Evolutionary conservation across 768 basidiomycete species (phyloP).

Genomic region (Phallus indusiatus): DNA sequence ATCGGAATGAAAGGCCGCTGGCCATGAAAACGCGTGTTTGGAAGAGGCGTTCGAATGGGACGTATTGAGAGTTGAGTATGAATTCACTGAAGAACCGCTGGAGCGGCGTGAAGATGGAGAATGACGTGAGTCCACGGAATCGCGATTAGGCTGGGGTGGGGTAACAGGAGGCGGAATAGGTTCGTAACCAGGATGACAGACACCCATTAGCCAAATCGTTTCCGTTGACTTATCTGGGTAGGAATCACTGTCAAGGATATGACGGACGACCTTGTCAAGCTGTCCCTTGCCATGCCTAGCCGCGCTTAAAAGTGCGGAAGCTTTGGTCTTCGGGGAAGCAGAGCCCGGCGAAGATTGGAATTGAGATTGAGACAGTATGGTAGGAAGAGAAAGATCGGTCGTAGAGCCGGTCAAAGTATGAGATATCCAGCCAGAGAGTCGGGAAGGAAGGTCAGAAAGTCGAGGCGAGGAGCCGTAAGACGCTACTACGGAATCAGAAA

Average conservation of each 20-base stretch:
- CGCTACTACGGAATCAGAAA: slow-evolving; percentile 29
- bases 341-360: slow-evolving; percentile 21
- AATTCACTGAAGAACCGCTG: slow-evolving; percentile 32
- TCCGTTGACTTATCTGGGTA: slow-evolving; percentile 74
- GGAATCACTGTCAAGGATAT: slow-evolving; percentile 86
- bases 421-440: slow-evolving; percentile 74
- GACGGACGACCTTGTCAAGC: slow-evolving; percentile 76
- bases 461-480: slow-evolving; percentile 36
- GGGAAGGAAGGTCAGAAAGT: slow-evolving; percentile 61
- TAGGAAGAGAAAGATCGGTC: slow-evolving; percentile 60
- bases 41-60: slow-evolving; percentile 25
- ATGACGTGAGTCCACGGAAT: slow-evolving; percentile 32
- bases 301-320: slow-evolving; percentile 44
- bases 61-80: slow-evolving; percentile 25
- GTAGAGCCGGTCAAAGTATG: slow-evolving; percentile 68
- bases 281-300: slow-evolving; percentile 69
- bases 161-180: slow-evolving; percentile 21
- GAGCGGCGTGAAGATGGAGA: slow-evolving; percentile 30
- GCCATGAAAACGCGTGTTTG: slow-evolving; percentile 46
- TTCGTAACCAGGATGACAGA: slow-evolving; percentile 71
- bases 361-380: slow-evolving; percentile 42
- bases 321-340: slow-evolving; percentile 36
- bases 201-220: slow-evolving; percentile 85
- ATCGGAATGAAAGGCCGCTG: slow-evolving; percentile 76
- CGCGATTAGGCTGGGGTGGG: slow-evolving; percentile 22